These are phyloP conservation scores for Oenanthe sinensis DNA, from an alignment of 129 eudicot genomes.

Conservation along the genomic window DNA sequence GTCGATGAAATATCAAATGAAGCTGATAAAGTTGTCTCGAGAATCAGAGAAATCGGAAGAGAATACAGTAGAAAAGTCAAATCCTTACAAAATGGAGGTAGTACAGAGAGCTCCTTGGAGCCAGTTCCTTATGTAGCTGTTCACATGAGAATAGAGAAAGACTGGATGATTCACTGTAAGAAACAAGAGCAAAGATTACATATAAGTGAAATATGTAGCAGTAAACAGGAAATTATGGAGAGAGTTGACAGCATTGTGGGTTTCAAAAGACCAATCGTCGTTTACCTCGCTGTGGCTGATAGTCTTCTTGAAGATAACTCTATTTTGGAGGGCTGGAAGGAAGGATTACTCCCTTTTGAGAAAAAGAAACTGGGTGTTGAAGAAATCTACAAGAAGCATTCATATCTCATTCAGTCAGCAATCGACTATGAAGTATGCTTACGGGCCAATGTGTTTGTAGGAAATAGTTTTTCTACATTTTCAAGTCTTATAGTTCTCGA, in stretches of 20 bases:
- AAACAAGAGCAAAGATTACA: constrained; percentile 59
- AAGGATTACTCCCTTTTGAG: constrained; percentile 62
- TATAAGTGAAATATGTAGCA: constrained; percentile 63
- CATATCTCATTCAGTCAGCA: constrained; percentile 77
- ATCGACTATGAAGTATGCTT: constrained; percentile 91
- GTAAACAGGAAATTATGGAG: constrained; percentile 64
- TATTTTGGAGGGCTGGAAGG: constrained; percentile 60
- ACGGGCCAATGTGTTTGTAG: constrained; percentile 70
- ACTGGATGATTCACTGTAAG: constrained; percentile 98
- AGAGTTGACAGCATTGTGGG: constrained; percentile 54
- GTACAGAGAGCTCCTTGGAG: background rate
- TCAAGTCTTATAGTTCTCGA: constrained; percentile 89
- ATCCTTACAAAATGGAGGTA: background rate
- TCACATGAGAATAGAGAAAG: constrained; percentile 98
- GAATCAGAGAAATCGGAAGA: constrained; percentile 45
- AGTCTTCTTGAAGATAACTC: constrained; percentile 73
- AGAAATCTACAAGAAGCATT: constrained; percentile 45
- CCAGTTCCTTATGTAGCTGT: constrained; percentile 58
- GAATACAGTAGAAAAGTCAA: constrained; percentile 6
- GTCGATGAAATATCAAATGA: constrained; percentile 68
- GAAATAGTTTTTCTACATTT: constrained; percentile 90
- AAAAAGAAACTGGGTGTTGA: constrained; percentile 62
- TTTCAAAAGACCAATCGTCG: constrained; percentile 34
- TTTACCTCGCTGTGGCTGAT: constrained; percentile 83
- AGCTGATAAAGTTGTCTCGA: constrained; percentile 68